Evolutionary conservation across 2,329 filamentous ascomycete genomes (phyloP), one percentile per base, ranked within the genome.

Genomic region (Colletotrichum lindemuthianum): DNA sequence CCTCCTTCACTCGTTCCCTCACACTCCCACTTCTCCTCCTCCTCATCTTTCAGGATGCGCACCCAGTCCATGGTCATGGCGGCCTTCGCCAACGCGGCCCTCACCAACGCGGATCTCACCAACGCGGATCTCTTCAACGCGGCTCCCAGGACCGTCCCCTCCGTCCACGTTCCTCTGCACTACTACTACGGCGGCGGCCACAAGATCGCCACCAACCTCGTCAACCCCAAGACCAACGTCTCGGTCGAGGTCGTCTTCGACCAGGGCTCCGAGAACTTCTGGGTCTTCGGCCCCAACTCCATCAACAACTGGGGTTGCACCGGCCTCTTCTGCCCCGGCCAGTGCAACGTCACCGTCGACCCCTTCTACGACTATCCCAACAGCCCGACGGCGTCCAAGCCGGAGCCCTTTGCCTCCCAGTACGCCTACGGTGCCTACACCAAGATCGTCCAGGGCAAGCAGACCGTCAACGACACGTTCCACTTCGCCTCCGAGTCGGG

Each of bases 161-260:
- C 40, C 33, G 54, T 59, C 36, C 52, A 34, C 59, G 16, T 63
- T 16, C 59, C 59, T 13, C 53, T 63, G 53, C 59, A 63, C 54
- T 63, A 63, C 59, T 59, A 63, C 54, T 63, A 63, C 40, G 59
- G 59, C 53, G 47, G 59, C 54, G 59, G 59, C n/a, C 47, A 63
- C 59, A 63, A 59, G 53, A 59, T 63, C 47, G 53, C 59, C 8
- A 63, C 59, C 47, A 59, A 59, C 15, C 54, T 63, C 13, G 40
- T 63, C 9, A 59, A 59, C 59, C 39, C 59, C 11, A 40, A 15
- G 34, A 37, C 53, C 34, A 47, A 52, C 47, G 59, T 41, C 15
- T 51, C 54, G n/a, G 48, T 63, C 48, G 59, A 63, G 59, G 53
- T 59, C 40, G 59, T 63, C 47, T 59, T 63, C 54, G 59, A 63